A percentile compares a stretch with the other conserved stretches of the same genome.
Evolutionary conservation across 768 basidiomycete genomes (phyloP).

Genomic region (Pholiota microspora): DNA sequence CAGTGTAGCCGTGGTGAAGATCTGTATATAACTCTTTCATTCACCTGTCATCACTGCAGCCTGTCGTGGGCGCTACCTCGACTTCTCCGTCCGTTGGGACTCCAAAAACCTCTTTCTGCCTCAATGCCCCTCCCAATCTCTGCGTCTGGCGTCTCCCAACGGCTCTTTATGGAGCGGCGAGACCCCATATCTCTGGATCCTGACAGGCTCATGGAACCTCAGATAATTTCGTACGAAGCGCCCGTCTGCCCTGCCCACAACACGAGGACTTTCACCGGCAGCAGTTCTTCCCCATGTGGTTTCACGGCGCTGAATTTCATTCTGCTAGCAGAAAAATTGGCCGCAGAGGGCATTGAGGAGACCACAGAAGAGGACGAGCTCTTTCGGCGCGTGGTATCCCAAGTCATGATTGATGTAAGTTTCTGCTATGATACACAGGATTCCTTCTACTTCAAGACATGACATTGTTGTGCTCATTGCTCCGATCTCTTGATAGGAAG

Average conservation of each 20-base stretch:
- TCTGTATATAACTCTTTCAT: slow-evolving; percentile 7
- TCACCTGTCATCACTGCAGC: neutral
- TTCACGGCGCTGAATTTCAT: slow-evolving; percentile 16
- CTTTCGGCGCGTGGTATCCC: slow-evolving; percentile 14
- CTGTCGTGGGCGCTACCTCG: neutral
- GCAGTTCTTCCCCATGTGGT: slow-evolving; percentile 7
- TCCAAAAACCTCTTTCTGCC: no score
- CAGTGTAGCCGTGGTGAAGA: neutral
- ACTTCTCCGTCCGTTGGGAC: neutral
- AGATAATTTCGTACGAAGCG: slow-evolving; percentile 6
- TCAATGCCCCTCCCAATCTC: neutral
- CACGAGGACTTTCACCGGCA: slow-evolving; percentile 2
- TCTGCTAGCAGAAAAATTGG: slow-evolving; percentile 10
- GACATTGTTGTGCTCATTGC: neutral
- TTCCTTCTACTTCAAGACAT: neutral
- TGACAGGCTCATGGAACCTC: neutral
- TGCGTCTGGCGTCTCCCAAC: neutral
- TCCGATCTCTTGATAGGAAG: slow-evolving; percentile 5
- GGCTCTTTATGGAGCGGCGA: neutral
- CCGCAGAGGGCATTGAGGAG: slow-evolving; percentile 7
- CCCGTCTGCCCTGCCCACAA: slow-evolving; percentile 4
- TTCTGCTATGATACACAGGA: neutral
- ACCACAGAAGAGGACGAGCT: no score
- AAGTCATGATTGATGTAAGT: slow-evolving; percentile 16
- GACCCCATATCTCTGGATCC: neutral